Base-by-base conservation (phyloP, 805 yeast species). In the Candida qinlingensis region DNA sequence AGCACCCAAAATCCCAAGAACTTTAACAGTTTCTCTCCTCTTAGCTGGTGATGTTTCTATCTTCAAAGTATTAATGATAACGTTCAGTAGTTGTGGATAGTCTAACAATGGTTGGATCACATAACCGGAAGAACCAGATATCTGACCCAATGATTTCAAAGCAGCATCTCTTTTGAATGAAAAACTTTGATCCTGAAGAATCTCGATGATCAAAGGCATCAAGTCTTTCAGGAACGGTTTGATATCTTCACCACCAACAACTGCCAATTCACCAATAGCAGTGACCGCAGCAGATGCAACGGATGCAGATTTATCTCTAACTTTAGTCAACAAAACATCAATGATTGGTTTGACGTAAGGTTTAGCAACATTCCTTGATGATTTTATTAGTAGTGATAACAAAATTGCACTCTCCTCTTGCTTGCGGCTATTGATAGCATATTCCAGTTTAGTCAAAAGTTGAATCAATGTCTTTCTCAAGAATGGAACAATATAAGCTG, bases 401-500 rank as follows among this genome's bases (percentile, higher is more conserved):
- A 91, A 69, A 11, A 79, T 75, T 0, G 96, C 95, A 51, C 90
- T 83, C 61, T 91, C 97, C 64, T 94, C 99, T 57, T 85, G 87
- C 54, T 82, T 85, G 28, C 85, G 67, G 34, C 89, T 77, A 41
- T 82, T 78, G 9, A 85, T 81, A 2, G 96, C 86, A 63, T 83
- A 90, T 58, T 90, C 96, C 44, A 94, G 70, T 51, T 87, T 87
- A 0, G 97, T 89, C 41, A 95, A 65, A 11, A 91, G 72, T 63
- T 92, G 97, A 40, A 94, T 80, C 52, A 95, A 68, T 0, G 92
- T 81, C 62, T 89, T 92, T 56, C 98, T 76, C 46, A 94, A 72
- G 0, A 96, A 87, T 0, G 99, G 99, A 37, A 92, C 90, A 53
- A 94, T 87, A 65, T 89, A 92, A 0, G 99, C 97, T 0, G 99